Conservation (phyloP, 768 basidiomycete species). For the Podaxis sp. region DNA sequence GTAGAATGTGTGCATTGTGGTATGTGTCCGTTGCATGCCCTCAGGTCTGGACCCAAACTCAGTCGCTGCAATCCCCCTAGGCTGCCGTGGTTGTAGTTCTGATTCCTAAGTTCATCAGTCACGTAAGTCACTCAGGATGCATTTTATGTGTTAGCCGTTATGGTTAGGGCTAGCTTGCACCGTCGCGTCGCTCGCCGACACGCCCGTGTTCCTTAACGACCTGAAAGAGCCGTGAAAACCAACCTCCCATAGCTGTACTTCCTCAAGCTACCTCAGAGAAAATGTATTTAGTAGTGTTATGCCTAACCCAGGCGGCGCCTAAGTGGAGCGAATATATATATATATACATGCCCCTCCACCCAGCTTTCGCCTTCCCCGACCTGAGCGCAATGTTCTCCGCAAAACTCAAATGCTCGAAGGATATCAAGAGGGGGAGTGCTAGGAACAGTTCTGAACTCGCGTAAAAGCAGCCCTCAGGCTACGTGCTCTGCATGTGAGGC, state of each 20-base stretch:
- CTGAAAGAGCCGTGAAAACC: neutral
- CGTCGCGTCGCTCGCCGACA: neutral
- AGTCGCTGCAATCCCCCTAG: slow-evolving; percentile 30
- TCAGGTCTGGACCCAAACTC: neutral
- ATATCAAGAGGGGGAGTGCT: too few relatives aligned
- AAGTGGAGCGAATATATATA: too few relatives aligned
- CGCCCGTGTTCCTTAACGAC: neutral
- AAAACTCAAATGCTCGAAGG: neutral
- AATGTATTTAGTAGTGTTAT: neutral
- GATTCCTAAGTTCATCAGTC: slow-evolving; percentile 41
- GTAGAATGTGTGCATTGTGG: slow-evolving; percentile 98
- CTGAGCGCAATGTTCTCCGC: neutral
- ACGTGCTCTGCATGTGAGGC: too few relatives aligned
- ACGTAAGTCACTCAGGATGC: neutral
- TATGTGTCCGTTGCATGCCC: slow-evolving; percentile 34
- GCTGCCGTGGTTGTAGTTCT: slow-evolving; percentile 88
- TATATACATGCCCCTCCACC: too few relatives aligned
- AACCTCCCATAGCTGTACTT: too few relatives aligned
- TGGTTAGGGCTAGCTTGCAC: neutral
- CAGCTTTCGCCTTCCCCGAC: too few relatives aligned
- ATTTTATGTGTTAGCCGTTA: neutral
- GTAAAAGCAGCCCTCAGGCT: too few relatives aligned
- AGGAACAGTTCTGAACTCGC: too few relatives aligned
- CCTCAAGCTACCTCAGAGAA: neutral
- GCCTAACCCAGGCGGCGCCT: neutral